These are phyloP conservation scores for Xylaria sp. DNA, from an alignment of 2,329 filamentous ascomycete genomes.

Conservation along the genomic window DNA sequence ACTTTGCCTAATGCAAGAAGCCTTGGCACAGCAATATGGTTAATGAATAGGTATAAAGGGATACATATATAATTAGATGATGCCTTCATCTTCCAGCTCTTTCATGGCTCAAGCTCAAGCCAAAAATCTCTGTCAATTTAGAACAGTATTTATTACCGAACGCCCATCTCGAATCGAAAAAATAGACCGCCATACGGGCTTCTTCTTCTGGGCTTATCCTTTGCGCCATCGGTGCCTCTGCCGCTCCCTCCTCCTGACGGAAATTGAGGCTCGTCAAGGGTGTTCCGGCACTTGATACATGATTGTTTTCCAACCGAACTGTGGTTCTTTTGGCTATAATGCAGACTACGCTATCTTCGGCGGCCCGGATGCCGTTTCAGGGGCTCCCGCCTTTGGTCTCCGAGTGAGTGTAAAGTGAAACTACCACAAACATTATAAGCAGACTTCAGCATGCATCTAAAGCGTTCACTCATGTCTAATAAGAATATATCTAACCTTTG, in stretches of 20 bases:
- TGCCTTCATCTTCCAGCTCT: no score
- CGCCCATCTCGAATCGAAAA: neutral
- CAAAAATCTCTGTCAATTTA: neutral
- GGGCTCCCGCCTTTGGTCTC: conserved; percentile 19
- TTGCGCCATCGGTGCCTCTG: conserved; percentile 16
- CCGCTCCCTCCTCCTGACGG: neutral
- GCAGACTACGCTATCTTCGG: conserved; percentile 14
- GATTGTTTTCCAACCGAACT: neutral
- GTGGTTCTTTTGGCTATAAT: conserved; percentile 9
- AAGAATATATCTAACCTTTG: neutral
- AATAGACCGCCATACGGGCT: conserved; percentile 10
- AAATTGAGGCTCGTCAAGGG: conserved; percentile 2
- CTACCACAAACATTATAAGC: neutral
- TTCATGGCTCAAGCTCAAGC: no score
- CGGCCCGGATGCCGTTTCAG: conserved; percentile 6
- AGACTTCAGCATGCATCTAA: neutral
- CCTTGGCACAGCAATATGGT: neutral
- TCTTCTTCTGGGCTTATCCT: conserved; percentile 8
- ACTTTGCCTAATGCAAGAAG: neutral
- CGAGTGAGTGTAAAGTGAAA: conserved; percentile 14
- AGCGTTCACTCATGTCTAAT: neutral
- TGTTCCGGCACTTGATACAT: conserved; percentile 14
- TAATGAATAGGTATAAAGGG: neutral
- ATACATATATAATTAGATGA: neutral
- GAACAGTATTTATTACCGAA: neutral